These are phyloP conservation scores for Leishmania turanica DNA, from an alignment of 208 protist genomes.

Conservation along the genomic window DNA sequence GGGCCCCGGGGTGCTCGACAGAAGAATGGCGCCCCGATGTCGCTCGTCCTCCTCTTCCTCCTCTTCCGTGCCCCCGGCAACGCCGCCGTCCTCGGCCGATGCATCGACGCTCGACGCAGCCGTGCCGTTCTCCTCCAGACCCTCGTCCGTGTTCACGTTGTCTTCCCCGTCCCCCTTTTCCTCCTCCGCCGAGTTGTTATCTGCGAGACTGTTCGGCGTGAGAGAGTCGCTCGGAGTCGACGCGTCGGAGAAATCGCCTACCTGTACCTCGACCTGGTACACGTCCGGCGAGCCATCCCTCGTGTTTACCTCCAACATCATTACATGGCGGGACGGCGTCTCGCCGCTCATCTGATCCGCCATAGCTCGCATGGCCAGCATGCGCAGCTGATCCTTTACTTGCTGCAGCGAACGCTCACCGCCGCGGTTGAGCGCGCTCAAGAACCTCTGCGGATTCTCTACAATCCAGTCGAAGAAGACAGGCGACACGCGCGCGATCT, in stretches of 20 bases:
- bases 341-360: slow-evolving; percentile 32
- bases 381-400: slow-evolving; percentile 28
- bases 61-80: not conserved
- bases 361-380: slow-evolving; percentile 33
- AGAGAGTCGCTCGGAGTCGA: slow-evolving; percentile 5
- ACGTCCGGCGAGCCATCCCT: slow-evolving; percentile 25
- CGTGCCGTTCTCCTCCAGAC: slow-evolving; percentile 7
- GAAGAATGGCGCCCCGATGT: slow-evolving; percentile 25
- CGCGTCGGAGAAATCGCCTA: slow-evolving; percentile 26
- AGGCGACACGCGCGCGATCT: slow-evolving; percentile 46
- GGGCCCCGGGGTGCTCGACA: not conserved
- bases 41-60: slow-evolving; percentile 12
- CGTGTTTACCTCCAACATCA: slow-evolving; percentile 38
- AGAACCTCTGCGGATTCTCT: slow-evolving; percentile 45
- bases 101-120: not conserved
- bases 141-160: not conserved
- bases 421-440: slow-evolving; percentile 31
- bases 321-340: slow-evolving; percentile 24
- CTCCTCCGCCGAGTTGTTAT: not conserved
- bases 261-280: slow-evolving; percentile 35
- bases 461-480: slow-evolving; percentile 62
- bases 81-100: slow-evolving; percentile 1
- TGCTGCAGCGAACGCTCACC: slow-evolving; percentile 30
- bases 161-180: slow-evolving; percentile 9
- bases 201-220: not conserved